Evolutionary conservation across 2,329 filamentous ascomycete genomes (phyloP), one percentile per base, ranked within the genome.

Genomic region (Cytospora piceicola): DNA sequence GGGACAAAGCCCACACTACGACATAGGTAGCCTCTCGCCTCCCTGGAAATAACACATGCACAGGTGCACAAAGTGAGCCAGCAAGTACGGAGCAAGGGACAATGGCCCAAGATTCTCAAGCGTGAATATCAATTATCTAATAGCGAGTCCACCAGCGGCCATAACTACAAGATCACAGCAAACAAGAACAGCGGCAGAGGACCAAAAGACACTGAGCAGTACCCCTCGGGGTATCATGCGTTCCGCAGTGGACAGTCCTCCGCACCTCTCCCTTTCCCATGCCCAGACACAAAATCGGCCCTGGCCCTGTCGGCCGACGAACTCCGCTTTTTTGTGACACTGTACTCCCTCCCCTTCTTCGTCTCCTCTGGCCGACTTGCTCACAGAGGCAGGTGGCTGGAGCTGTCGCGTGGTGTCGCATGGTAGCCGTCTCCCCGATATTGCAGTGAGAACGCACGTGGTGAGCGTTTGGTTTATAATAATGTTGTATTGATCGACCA

Each of bases 401-500:
- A 4, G 20, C 14, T 24, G 12, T 24, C 7, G 2, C 27, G 17
- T 15, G 34, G 27, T 17, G 39, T 58, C 14, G 32, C 22, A 27
- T 27, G 55, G 22, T 58, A 27, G 20, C 24, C 55, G n/a, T 24
- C 3, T 49, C n/a, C 42, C 29, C 32, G 24, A 7, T 4, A 22
- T 24, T 12, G 30, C 32, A 34, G 24, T 32, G 15, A 15, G 15
- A 39, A 36, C 11, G 52, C 36, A 36, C 22, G 32, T 36, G n/a
- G 32, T 36, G n/a, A 46, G 32, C 24, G 24, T 12, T 36, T 36
- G 34, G 42, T 34, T 58, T 64, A 53, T 56, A 62, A 55, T 51
- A 65, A 56, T 54, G 60, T 65, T 67, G 54, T 65, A 67, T 65
- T 63, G 65, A 65, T 58, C 65, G 59, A 58, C 46, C 32, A 54